These are phyloP conservation scores for Reticulascus tulasneorum DNA, from an alignment of 2,329 filamentous ascomycete species.

Conservation along the genomic window DNA sequence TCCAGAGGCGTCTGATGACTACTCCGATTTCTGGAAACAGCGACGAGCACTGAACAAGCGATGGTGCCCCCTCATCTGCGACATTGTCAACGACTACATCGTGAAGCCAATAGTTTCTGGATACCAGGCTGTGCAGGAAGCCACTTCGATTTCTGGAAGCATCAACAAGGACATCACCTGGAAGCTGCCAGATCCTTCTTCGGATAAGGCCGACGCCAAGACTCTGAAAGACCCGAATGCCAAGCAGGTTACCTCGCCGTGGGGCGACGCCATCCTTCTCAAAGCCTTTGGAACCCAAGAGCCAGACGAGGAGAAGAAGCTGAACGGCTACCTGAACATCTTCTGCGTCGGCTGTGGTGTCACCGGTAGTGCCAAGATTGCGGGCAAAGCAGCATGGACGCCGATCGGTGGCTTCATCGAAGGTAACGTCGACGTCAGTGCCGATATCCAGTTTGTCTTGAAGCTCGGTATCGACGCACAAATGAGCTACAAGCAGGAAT, in stretches of 20 bases:
- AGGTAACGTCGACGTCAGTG: slow-evolving; percentile 18
- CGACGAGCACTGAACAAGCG: not conserved
- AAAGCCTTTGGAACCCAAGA: slow-evolving; percentile 18
- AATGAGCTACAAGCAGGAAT: slow-evolving; percentile 15
- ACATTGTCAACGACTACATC: slow-evolving; percentile 1
- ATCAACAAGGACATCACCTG: slow-evolving; percentile 15
- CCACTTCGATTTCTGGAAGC: slow-evolving; percentile 7
- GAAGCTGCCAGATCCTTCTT: slow-evolving; percentile 15
- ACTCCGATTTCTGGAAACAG: not conserved
- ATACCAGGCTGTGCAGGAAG: slow-evolving; percentile 3
- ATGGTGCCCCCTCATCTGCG: not conserved
- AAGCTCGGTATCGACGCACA: slow-evolving; percentile 27
- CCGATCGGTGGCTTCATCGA: slow-evolving; percentile 19
- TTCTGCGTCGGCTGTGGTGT: slow-evolving; percentile 27
- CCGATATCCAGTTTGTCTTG: slow-evolving; percentile 20
- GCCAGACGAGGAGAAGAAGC: slow-evolving; percentile 9
- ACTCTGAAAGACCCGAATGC: slow-evolving; percentile 14
- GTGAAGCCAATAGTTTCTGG: slow-evolving; percentile 2
- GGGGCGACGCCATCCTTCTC: slow-evolving; percentile 24
- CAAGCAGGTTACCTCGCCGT: slow-evolving; percentile 21
- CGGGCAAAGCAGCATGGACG: slow-evolving; percentile 21
- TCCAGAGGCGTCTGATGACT: not conserved
- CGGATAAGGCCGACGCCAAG: slow-evolving; percentile 5
- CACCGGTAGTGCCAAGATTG: slow-evolving; percentile 20
- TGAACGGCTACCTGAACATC: slow-evolving; percentile 19